Evolutionary conservation across 2,329 filamentous ascomycete genomes (phyloP), one percentile per base, ranked within the genome.

Genomic region (Grosmannia clavigera): DNA sequence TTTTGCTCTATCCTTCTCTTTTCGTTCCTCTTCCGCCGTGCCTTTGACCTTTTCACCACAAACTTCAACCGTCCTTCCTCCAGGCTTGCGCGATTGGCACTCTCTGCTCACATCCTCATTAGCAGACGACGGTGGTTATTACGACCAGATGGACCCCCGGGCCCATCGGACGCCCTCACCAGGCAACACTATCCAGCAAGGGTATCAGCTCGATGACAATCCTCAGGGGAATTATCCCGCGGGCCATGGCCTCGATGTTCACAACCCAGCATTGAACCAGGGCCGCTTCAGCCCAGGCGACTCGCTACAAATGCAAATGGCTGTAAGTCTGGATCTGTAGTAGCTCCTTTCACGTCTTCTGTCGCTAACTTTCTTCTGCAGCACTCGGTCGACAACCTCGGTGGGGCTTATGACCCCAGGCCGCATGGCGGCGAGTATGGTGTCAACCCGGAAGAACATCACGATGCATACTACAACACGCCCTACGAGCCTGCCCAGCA

Each of bases 381-480:
- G 79, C 78, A 81, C 68, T 83, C 81, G 4, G 70, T 80, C 10
- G 78, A 79, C 58, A 78, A 77, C 65, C 65, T 83, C 22, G 74
- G 69, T 64, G 75, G 73, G 65, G 70, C 72, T 12, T 79, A 81
- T 62, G 76, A 77, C 35, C 74, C 72, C 60, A 72, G 73, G 59
- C 57, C 78, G 76, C 65, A 79, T 51, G 78, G 78, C 63, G 77
- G 78, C 61, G 87, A 91, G 60, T 92, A 94, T 71, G 78, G 84
- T 4, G 74, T 96, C 62, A 85, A 90, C 68, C 91, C 92, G 11
- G 86, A 95, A 70, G 85, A 86, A 61, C 90, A 96, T 68, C 90
- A 94, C 70, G 90, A 96, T 72, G 82, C 84, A 60, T 96, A 96
- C 76, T 92, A 88, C 71, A 89, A 86, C 66, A 84, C 87, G 65